phyloP scores from a whole-genome alignment of 305 asterid genomes.

The Fraxinus nigra region DNA sequence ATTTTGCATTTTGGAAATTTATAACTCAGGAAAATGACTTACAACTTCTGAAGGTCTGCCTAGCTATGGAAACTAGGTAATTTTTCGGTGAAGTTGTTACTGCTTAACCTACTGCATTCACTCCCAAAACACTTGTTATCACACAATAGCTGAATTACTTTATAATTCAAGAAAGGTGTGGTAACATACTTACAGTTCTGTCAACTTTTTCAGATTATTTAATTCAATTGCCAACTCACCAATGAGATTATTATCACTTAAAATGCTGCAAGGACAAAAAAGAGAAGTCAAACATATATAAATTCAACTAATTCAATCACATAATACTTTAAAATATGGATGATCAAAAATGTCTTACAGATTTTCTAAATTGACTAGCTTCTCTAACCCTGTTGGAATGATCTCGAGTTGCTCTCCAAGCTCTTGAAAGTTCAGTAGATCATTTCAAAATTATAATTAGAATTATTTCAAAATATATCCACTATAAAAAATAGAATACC shows the following conservation, averaged over 20 bases:
- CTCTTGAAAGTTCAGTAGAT: slow-evolving; percentile 24
- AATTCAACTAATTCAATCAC: too few relatives aligned
- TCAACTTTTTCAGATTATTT: too few relatives aligned
- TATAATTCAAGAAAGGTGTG: background rate
- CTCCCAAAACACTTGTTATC: background rate
- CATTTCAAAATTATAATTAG: background rate
- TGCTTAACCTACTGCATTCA: slow-evolving; percentile 45
- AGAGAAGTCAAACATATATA: too few relatives aligned
- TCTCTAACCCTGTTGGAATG: slow-evolving; percentile 49
- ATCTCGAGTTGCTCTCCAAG: slow-evolving; percentile 34
- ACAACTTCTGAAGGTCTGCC: slow-evolving; percentile 41
- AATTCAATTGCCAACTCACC: too few relatives aligned
- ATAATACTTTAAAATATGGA: too few relatives aligned
- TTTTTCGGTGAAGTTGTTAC: slow-evolving; percentile 34
- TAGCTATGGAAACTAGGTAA: slow-evolving; percentile 41
- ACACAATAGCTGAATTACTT: background rate
- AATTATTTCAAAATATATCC: background rate
- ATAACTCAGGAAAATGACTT: slow-evolving; percentile 23
- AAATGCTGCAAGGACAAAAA: too few relatives aligned
- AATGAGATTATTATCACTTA: too few relatives aligned
- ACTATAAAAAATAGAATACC: background rate
- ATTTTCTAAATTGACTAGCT: too few relatives aligned
- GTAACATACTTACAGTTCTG: too few relatives aligned
- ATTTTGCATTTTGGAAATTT: slow-evolving; percentile 9
- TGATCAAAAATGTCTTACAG: too few relatives aligned